Evolutionary conservation across 2,329 filamentous ascomycete species (phyloP), one percentile per base, ranked within the genome.

Genomic region (Talaromyces atroroseus): DNA sequence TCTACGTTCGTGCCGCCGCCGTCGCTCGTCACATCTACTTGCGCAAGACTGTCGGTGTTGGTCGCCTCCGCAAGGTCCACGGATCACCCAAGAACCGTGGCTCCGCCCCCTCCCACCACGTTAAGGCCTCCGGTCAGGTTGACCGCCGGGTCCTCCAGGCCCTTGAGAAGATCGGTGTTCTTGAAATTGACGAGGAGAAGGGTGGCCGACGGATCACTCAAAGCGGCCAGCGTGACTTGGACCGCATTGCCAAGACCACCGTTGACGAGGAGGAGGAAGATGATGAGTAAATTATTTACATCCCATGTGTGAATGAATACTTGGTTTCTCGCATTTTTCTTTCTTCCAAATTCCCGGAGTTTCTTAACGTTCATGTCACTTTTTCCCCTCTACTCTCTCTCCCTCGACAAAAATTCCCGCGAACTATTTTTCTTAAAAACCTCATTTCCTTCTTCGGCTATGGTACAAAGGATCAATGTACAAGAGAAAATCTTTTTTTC

Each of bases 21-120:
- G 88, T 99, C 75, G 94, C 94, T 73, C 91, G 92, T 75, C 92
- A 97, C 84, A 87, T 99, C 83, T 99, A 99, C 85, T 84, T 99
- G 78, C 89, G 94, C 82, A 99, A 99, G 86, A 96, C 92, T 63
- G 92, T 99, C 75, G 94, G 94, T 84, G 90, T 99, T 69, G 94
- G 94, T 80, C 91, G 94, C 75, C 87, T 99, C 70, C 89, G 92
- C 79, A 96, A 95, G 83, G 89, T 88, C 65, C 94, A 99, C 86
- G 94, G 91, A 71, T 88, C 85, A 69, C 88, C 89, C 82, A 96
- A 95, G 87, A 99, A 97, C 88, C 91, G 94, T 70, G 94, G 94
- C 71, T 85, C 85, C 69, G 85, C 88, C 68, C 94, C 94, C 75
- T 90, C 86, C 65, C 87, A 95, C 81, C 94, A 99, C 85, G 90